phyloP scores from a whole-genome alignment of 345 rosid species.

The Eucalyptus marginata region DNA sequence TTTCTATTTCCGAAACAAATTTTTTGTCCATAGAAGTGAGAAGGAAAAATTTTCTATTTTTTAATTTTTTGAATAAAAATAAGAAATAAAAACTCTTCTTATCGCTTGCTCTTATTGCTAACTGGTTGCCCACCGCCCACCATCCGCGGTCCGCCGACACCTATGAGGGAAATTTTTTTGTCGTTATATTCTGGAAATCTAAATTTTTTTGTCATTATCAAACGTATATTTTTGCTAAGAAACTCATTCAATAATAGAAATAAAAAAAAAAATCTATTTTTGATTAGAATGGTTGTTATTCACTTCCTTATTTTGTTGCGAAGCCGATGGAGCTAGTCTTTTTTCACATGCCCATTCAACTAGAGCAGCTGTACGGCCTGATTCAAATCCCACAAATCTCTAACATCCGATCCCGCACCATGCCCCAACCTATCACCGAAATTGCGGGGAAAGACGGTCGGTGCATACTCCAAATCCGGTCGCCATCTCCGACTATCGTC shows the following conservation, averaged over 20 bases:
- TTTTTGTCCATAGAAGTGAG: no score
- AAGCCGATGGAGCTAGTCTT: no score
- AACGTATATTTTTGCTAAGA: fast-evolving
- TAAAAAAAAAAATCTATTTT: no score
- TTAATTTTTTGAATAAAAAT: fast-evolving
- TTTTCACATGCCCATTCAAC: neutral
- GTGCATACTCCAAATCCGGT: no score
- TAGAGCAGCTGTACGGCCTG: neutral
- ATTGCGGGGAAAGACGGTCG: no score
- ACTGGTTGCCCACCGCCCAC: fast-evolving
- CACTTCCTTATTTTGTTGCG: no score
- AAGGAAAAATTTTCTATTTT: fast-evolving
- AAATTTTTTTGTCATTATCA: fast-evolving
- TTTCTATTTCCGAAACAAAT: fast-evolving
- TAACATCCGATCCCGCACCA: neutral
- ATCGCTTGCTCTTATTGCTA: fast-evolving
- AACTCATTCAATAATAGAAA: no score
- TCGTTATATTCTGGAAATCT: fast-evolving
- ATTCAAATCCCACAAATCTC: neutral
- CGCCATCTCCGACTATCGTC: no score
- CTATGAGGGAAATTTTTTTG: no score
- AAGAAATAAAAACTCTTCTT: fast-evolving
- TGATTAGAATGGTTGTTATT: fast-evolving
- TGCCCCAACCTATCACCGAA: no score
- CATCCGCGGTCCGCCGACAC: fast-evolving